Conservation (phyloP, 169 alveolate genomes). For the Miamiensis avidus region DNA sequence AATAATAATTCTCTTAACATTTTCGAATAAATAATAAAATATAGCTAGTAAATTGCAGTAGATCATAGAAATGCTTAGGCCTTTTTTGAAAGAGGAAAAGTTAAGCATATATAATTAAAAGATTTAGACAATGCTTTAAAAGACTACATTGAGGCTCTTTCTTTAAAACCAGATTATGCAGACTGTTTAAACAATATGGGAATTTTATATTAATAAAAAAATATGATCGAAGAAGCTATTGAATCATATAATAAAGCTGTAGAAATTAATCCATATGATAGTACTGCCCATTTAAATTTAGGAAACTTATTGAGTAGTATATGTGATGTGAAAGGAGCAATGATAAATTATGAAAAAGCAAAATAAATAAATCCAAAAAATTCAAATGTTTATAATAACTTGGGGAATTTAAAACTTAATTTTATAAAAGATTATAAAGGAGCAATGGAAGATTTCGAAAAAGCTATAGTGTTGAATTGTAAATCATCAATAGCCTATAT, state of each 20-base stretch:
- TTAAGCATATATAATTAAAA: no score
- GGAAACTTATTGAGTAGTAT: conserved; percentile 43
- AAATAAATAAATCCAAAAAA: conserved; percentile 5
- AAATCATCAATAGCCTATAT: conserved; percentile 29
- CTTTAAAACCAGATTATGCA: no score
- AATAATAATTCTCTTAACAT: no score
- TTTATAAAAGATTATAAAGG: conserved; percentile 26
- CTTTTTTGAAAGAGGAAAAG: no score
- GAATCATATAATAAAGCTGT: conserved; percentile 43
- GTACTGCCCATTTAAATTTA: conserved; percentile 35
- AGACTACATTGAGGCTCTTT: no score
- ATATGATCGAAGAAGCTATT: conserved; percentile 31
- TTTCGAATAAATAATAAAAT: no score
- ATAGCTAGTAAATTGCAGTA: no score
- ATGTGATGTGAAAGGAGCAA: conserved; percentile 32
- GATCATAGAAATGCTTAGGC: no score
- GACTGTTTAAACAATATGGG: no score
- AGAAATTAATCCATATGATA: conserved; percentile 17
- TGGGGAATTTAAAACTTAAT: not conserved
- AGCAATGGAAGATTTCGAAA: conserved; percentile 33
- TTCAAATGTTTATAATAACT: conserved; percentile 14
- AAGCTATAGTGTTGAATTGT: conserved; percentile 28
- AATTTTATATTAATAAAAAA: conserved; percentile 22
- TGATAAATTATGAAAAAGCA: conserved; percentile 37
- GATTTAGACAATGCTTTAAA: no score